Evolutionary conservation across 2,329 filamentous ascomycete species (phyloP).

Genomic region (Lomentospora prolificans): DNA sequence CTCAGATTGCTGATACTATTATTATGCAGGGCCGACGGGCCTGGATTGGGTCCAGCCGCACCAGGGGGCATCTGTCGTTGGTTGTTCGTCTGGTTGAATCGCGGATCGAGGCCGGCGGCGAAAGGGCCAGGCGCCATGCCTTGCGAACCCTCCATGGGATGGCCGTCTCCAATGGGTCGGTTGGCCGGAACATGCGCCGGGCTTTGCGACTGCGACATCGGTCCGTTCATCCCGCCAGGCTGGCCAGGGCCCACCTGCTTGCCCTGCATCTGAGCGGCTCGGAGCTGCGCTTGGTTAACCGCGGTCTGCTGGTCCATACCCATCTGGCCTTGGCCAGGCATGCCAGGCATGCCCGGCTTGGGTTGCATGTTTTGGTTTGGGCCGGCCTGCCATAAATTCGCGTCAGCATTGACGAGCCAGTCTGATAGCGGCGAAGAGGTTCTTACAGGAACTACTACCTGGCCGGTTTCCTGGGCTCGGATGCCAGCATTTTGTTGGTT

Average conservation of each 20-base stretch:
- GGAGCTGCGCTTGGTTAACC: slow-evolving; percentile 38
- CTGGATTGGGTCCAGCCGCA: slow-evolving; percentile 21
- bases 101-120: slow-evolving; percentile 38
- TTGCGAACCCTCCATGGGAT: slow-evolving; percentile 17
- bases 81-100: slow-evolving; percentile 42
- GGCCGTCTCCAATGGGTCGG: slow-evolving; percentile 27
- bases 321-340: slow-evolving; percentile 22
- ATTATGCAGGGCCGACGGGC: slow-evolving; percentile 27
- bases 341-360: slow-evolving; percentile 20
- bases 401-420: slow-evolving; percentile 11
- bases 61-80: slow-evolving; percentile 31
- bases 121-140: slow-evolving; percentile 38
- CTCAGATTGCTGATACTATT: slow-evolving; percentile 34
- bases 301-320: slow-evolving; percentile 21
- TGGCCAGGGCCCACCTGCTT: slow-evolving; percentile 38
- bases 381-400: background rate
- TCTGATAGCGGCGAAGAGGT: slow-evolving; percentile 24
- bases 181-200: slow-evolving; percentile 51
- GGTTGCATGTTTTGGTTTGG: slow-evolving; percentile 11
- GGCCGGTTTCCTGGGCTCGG: slow-evolving; percentile 44
- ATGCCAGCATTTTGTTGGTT: slow-evolving; percentile 47
- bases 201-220: slow-evolving; percentile 44
- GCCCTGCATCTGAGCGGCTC: slow-evolving; percentile 35
- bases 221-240: slow-evolving; percentile 38
- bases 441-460: slow-evolving; percentile 48